A percentile compares a stretch with the other conserved stretches of the same genome.
These are phyloP conservation scores for Alternaria ventricosa DNA, from an alignment of 2,329 filamentous ascomycete genomes.

Conservation along the genomic window DNA sequence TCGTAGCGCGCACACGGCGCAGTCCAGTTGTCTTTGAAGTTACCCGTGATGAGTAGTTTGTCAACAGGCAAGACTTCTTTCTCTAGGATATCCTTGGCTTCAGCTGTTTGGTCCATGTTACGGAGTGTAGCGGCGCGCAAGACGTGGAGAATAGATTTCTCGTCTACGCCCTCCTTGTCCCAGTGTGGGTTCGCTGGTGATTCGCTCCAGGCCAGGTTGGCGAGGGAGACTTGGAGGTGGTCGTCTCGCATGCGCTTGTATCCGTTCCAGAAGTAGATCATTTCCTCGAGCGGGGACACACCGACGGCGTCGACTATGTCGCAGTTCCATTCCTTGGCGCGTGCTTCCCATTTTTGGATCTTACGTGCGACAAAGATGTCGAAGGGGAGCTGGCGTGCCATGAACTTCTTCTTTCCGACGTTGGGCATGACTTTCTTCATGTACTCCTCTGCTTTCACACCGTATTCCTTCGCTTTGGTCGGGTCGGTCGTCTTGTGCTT, in stretches of 20 bases:
- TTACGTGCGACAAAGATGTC: slow-evolving; percentile 86
- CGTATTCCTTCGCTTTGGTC: slow-evolving; percentile 54
- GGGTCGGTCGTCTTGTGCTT: slow-evolving; percentile 53
- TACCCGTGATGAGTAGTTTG: slow-evolving; percentile 62
- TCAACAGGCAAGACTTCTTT: slow-evolving; percentile 68
- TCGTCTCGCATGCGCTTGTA: slow-evolving; percentile 75
- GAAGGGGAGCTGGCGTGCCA: slow-evolving; percentile 88
- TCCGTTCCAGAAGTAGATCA: slow-evolving; percentile 94
- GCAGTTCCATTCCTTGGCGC: slow-evolving; percentile 68
- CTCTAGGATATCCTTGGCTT: slow-evolving; percentile 70
- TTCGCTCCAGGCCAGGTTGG: slow-evolving; percentile 73
- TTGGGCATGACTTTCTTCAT: slow-evolving; percentile 74
- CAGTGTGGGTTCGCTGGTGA: slow-evolving; percentile 55
- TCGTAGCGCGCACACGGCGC: slow-evolving; percentile 83
- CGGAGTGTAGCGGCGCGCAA: slow-evolving; percentile 71
- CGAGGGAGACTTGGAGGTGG: slow-evolving; percentile 69
- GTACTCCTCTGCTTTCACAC: slow-evolving; percentile 66
- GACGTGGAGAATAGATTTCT: slow-evolving; percentile 70
- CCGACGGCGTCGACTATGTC: slow-evolving; percentile 82
- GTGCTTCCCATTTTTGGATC: slow-evolving; percentile 84
- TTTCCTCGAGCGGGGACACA: slow-evolving; percentile 82
- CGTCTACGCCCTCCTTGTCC: slow-evolving; percentile 62
- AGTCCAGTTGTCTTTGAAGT: slow-evolving; percentile 71
- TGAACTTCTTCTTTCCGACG: slow-evolving; percentile 85
- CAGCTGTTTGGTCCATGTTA: slow-evolving; percentile 65